Conservation (phyloP, 2,329 filamentous ascomycete species). For the Helminthosporium solani region DNA sequence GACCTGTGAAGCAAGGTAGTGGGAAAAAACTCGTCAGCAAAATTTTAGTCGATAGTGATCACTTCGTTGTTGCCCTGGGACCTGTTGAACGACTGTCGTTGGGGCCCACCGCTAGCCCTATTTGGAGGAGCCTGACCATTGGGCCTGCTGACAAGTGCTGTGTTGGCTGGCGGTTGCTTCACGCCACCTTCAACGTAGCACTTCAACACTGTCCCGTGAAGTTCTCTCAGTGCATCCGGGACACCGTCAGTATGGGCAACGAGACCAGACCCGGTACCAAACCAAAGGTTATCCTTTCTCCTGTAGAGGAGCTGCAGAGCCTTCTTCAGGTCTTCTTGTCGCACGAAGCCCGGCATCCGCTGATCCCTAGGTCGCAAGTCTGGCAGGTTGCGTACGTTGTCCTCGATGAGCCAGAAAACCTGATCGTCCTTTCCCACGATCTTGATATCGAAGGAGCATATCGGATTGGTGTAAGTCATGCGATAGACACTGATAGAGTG, state of each 20-base stretch:
- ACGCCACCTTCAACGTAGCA: constrained; percentile 34
- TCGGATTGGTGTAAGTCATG: constrained; percentile 44
- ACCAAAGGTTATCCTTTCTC: constrained; percentile 36
- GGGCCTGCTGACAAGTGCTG: not conserved
- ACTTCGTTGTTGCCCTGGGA: constrained; percentile 1
- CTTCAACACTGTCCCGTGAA: constrained; percentile 42
- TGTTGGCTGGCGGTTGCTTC: constrained; percentile 2
- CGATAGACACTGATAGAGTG: constrained; percentile 41
- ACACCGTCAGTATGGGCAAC: constrained; percentile 41
- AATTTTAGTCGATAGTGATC: constrained; percentile 7
- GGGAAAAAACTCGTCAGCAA: not conserved
- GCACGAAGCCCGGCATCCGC: constrained; percentile 27
- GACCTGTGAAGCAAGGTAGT: too few relatives aligned
- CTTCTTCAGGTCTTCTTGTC: constrained; percentile 29
- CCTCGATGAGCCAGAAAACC: constrained; percentile 42
- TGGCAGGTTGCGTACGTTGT: constrained; percentile 25
- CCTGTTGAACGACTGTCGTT: not conserved
- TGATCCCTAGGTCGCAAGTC: constrained; percentile 29
- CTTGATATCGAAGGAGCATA: constrained; percentile 43
- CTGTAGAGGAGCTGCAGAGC: constrained; percentile 39
- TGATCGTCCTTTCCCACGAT: constrained; percentile 34
- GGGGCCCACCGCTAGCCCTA: not conserved
- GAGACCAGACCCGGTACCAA: constrained; percentile 41
- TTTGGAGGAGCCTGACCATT: constrained; percentile 1
- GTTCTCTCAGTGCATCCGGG: constrained; percentile 35